Percentiles rank a stretch among this genome's conserved stretches.
phyloP scores from a whole-genome alignment of 805 yeast species.

The Kuraishia ogatae region DNA sequence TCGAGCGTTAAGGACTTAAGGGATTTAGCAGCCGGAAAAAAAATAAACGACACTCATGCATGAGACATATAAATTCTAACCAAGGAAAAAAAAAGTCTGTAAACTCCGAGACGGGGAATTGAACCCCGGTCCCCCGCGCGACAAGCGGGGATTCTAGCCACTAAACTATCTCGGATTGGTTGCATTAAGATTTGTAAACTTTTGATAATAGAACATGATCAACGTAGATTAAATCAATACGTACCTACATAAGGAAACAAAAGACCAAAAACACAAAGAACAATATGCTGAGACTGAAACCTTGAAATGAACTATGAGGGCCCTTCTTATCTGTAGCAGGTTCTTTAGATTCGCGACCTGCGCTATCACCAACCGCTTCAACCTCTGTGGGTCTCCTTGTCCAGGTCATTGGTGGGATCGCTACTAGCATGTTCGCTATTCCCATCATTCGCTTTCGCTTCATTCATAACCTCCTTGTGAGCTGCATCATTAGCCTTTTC shows the following conservation, averaged over 20 bases:
- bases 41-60: not conserved
- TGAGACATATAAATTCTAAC: too few species aligned
- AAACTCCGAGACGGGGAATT: slow-evolving; percentile 4
- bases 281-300: too few species aligned
- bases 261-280: too few species aligned
- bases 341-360: too few species aligned
- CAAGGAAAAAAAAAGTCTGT: too few species aligned
- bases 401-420: not conserved
- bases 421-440: not conserved
- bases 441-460: not conserved
- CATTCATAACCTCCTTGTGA: not conserved
- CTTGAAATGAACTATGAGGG: too few species aligned
- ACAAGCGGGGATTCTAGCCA: slow-evolving; percentile 4
- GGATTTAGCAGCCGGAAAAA: not conserved
- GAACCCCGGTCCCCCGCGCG: slow-evolving; percentile 5
- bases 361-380: not conserved
- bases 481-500: not conserved
- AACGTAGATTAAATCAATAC: too few species aligned
- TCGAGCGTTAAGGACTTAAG: not conserved
- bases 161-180: slow-evolving; percentile 4
- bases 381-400: not conserved
- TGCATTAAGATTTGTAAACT: too few species aligned
- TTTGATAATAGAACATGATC: too few species aligned
- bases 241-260: too few species aligned
- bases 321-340: too few species aligned